These are phyloP conservation scores for Solanum boliviense DNA, from an alignment of 257 asterid species.

Conservation along the genomic window DNA sequence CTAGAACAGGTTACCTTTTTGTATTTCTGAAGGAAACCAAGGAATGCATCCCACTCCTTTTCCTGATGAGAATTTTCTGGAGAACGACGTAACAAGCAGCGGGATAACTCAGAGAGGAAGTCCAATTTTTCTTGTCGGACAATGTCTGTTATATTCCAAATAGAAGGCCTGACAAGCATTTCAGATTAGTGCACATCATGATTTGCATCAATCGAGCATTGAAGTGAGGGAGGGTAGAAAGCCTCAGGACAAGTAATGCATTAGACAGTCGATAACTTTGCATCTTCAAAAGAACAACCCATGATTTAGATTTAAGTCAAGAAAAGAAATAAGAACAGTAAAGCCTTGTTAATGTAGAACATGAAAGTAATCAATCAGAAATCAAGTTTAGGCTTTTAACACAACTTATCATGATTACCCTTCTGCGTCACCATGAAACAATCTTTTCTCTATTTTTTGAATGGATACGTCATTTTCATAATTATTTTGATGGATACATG, in stretches of 20 bases:
- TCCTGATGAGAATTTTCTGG: slow-evolving; percentile 38
- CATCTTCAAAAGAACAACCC: not conserved
- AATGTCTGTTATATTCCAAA: slow-evolving; percentile 29
- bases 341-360: not conserved
- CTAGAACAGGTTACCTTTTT: slow-evolving; percentile 27
- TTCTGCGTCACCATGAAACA: not conserved
- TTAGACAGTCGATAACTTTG: not conserved
- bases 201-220: not conserved
- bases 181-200: not conserved
- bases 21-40: slow-evolving; percentile 24
- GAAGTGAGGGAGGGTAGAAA: not conserved
- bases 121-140: slow-evolving; percentile 13
- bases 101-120: slow-evolving; percentile 22
- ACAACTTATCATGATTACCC: not conserved
- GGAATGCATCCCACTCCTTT: slow-evolving; percentile 48
- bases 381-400: not conserved
- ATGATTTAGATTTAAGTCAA: not conserved
- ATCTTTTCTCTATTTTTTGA: not conserved
- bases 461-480: not conserved
- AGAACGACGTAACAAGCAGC: slow-evolving; percentile 32
- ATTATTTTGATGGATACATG: not conserved
- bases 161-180: slow-evolving; percentile 29
- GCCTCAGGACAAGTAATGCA: not conserved
- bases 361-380: not conserved
- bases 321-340: not conserved